Percentiles rank a stretch among this genome's conserved stretches.
Evolutionary conservation across 2,329 filamentous ascomycete species (phyloP).

Genomic region (Pestalotiopsis fici): DNA sequence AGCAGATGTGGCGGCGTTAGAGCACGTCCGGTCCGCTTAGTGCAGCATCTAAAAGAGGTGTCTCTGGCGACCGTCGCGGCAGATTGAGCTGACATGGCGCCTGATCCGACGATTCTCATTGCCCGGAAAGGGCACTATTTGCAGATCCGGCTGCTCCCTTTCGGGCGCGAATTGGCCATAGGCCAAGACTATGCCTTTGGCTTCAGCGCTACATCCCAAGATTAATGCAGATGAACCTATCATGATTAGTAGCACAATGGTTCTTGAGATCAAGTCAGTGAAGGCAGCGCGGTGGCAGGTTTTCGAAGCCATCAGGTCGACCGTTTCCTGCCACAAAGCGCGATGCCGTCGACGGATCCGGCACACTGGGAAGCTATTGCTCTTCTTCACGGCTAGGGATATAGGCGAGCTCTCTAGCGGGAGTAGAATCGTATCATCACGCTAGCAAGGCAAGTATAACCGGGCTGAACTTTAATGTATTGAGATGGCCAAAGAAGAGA

Average conservation of each 20-base stretch:
- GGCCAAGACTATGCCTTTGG: background rate
- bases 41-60: background rate
- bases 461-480: background rate
- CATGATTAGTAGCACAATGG: background rate
- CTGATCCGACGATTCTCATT: background rate
- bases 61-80: background rate
- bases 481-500: background rate
- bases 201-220: background rate
- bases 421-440: background rate
- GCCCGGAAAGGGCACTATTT: background rate
- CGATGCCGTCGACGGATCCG: background rate
- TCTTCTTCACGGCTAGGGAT: background rate
- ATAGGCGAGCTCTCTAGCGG: background rate
- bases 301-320: background rate
- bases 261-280: background rate
- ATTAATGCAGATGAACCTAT: background rate
- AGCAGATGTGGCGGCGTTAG: background rate
- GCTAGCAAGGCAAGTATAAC: background rate
- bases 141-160: background rate
- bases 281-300: background rate
- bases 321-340: background rate
- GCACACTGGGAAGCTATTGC: background rate
- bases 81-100: background rate
- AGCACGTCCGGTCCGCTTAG: background rate
- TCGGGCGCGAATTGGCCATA: background rate